Evolutionary conservation across 2,329 filamentous ascomycete species (phyloP).

Genomic region (Paecilomyces fulvus): DNA sequence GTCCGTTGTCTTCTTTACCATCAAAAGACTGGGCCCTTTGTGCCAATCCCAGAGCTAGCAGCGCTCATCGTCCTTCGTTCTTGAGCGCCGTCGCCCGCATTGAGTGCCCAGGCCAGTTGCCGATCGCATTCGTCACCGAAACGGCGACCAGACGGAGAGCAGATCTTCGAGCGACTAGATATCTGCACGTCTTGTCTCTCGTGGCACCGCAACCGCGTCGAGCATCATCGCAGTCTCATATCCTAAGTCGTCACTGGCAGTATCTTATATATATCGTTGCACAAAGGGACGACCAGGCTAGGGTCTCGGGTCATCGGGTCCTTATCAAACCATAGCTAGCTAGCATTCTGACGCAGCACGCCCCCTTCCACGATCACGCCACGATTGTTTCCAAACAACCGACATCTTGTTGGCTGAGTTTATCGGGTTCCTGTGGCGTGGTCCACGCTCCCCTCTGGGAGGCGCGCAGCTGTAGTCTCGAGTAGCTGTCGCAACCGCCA

Average conservation of each 20-base stretch:
- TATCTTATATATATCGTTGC: neutral
- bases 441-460: neutral
- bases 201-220: neutral
- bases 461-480: conserved; percentile 1
- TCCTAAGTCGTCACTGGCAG: neutral
- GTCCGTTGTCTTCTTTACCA: neutral
- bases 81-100: neutral
- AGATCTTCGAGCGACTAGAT: neutral
- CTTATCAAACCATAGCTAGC: neutral
- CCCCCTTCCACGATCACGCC: neutral
- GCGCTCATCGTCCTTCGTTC: neutral
- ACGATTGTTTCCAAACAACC: neutral
- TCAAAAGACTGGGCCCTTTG: neutral
- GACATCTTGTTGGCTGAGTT: neutral
- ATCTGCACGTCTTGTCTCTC: neutral
- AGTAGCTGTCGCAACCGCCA: conserved; percentile 2
- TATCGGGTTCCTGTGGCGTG: conserved; percentile 11
- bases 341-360: neutral
- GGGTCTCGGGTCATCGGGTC: neutral
- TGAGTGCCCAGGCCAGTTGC: neutral
- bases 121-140: neutral
- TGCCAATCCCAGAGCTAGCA: neutral
- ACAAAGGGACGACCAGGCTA: neutral
- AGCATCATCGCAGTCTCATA: neutral
- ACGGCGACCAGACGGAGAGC: neutral